Conservation (phyloP, 2,329 filamentous ascomycete species). For the Clonostachys solani region DNA sequence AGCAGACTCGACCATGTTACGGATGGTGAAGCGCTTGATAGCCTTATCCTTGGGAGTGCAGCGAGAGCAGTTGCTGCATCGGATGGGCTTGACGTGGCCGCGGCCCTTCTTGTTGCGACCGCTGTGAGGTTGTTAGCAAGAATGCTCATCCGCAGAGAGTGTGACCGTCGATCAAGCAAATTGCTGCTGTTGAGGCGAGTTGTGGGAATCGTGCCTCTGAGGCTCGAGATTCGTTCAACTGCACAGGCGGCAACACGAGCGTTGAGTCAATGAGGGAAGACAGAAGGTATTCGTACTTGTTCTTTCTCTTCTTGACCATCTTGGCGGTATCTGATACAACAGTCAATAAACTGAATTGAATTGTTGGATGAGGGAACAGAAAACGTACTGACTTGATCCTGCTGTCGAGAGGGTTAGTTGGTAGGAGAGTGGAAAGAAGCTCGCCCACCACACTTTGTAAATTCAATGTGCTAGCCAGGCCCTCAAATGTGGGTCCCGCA, state of each 20-base stretch:
- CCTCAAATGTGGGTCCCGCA: constrained; percentile 13
- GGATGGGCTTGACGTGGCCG: constrained; percentile 99
- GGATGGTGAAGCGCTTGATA: constrained; percentile 99
- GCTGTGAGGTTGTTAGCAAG: constrained; percentile 41
- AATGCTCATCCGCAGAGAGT: not conserved
- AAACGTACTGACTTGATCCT: constrained; percentile 18
- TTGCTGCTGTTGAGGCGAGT: not conserved
- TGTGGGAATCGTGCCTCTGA: too few species aligned
- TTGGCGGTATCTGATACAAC: constrained; percentile 49
- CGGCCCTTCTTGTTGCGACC: constrained; percentile 99
- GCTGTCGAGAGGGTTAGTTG: constrained; percentile 7
- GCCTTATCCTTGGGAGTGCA: constrained; percentile 99
- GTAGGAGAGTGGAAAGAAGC: constrained; percentile 15
- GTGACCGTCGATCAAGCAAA: not conserved
- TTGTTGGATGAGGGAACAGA: constrained; percentile 9
- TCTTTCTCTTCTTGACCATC: constrained; percentile 72
- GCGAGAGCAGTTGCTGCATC: constrained; percentile 68
- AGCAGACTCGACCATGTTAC: constrained; percentile 99
- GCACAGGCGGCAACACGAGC: too few species aligned
- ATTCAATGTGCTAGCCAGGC: constrained; percentile 2
- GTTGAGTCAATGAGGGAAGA: too few species aligned
- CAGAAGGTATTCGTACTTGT: constrained; percentile 45
- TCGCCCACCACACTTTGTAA: constrained; percentile 3
- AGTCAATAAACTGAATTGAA: constrained; percentile 18
- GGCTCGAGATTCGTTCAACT: too few species aligned